Evolutionary conservation across 31 red algal genomes (phyloP), one percentile per base, ranked within the genome.

Genomic region (Asparagopsis taxiformis): DNA sequence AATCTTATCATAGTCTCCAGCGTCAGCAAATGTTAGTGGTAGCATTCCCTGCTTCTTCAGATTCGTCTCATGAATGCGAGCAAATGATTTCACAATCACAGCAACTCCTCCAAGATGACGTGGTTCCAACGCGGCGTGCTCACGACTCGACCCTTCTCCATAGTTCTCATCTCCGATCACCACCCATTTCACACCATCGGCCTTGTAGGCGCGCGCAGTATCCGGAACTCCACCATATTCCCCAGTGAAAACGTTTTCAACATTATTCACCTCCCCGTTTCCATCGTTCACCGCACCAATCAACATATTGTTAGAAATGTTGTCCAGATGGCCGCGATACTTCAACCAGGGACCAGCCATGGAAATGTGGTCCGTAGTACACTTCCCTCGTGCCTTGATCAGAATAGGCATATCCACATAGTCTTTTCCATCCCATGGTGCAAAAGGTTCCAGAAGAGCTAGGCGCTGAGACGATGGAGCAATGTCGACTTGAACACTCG

Each of bases 1-100:
- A 51, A 99, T 93, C 79, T 91, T 93, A 48, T 99, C 97, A 86
- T 99, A 99, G 71, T 99, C 97, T 19, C 48, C 57, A 21, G 92
- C 65, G 46, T 91, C 67, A 2, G 72, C 82, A 77, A 99, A 99
- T 29, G 92, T 95, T 15, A 99, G 62, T 10, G 97, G 83, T 59
- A 99, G 84, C 92, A 99, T 93, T 34, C 97, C 97, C 63, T 99
- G 97, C 84, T 99, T 99, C 76, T 99, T 99, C 49, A 99, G 59
- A 52, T 99, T 99, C 35, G 97, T 99, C 76, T 99, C 97, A 62
- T 95, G 92, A 64, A 99, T 99, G 5, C 97, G 80, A 21, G 97
- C 97, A 84, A 99, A 99, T 16, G 87, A 93, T 22, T 89, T 87
- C 29, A 94, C 97, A 44, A 99, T 90, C 35, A 99, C 87, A 53